Base-by-base conservation (phyloP, 1,284 basidiomycete species). In the Cutaneotrichosporon cyanovorans region DNA sequence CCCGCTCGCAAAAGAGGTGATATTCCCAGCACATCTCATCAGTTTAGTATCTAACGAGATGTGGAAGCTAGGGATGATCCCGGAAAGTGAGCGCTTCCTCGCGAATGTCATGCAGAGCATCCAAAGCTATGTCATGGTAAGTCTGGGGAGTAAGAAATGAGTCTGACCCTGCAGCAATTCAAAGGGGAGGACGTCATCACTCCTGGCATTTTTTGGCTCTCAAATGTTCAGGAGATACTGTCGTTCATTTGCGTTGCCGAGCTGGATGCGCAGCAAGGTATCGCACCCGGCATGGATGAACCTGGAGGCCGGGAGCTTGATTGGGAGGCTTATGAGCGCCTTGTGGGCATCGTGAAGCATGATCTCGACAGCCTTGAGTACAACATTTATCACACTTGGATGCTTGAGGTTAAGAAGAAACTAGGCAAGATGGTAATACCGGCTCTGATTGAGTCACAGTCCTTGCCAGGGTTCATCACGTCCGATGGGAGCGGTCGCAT, bases 371-470 rank as follows among this genome's bases (percentile, higher is more conserved):
- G 87, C 57, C 77, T 99, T 61, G 93, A 98, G 74, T 98, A 97
- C 76, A 99, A 98, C 77, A 95, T 99, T 72, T 98, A 97, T 70
- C 93, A 98, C 72, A 97, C 93, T 0, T 96, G 90, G 87, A 98
- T 99, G 89, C 77, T 89, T 52, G 95, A 98, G 74, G 89, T 91
- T 37, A 98, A 98, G 82, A 95, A 93, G 75, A 85, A 84, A 54
- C 75, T 99, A 37, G 80, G 84, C 54, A 97, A 97, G 77, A 98
- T 98, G 92, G 88, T 98, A 42, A 91, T 99, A 48, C 95, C 95
- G 16, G 95, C 95, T 4, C 74, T 98, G 56, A 91, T 98, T 61
- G 95, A 98, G 74, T 93, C 87, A 55, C 95, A 98, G 71, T 93
- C 92, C 18, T 74, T 99, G 42, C 95, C 95, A 5, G 95, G 95